A percentile compares a stretch with the other conserved stretches of the same genome.
Conservation (phyloP, 495 filamentous ascomycete genomes). For the Penicillium egyptiacum region DNA sequence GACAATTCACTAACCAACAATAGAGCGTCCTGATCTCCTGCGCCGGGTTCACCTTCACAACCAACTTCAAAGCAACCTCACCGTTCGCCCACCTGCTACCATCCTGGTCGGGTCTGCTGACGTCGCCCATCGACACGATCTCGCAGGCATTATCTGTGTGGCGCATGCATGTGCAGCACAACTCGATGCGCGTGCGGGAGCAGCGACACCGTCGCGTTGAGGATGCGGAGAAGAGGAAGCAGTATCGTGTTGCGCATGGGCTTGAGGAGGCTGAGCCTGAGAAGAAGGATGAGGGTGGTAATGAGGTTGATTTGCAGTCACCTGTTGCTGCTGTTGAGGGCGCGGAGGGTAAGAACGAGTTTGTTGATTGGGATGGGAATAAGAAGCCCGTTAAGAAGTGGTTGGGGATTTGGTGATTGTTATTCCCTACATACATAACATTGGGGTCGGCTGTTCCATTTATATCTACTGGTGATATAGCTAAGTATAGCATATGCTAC, state of each 20-base stretch:
- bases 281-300: constrained; percentile 9
- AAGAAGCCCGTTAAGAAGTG: constrained; percentile 59
- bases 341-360: constrained; percentile 22
- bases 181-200: constrained; percentile 60
- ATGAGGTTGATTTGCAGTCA: constrained; percentile 32
- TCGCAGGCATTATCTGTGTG: constrained; percentile 62
- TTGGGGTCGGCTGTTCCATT: neutral
- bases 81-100: constrained; percentile 74
- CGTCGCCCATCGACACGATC: constrained; percentile 62
- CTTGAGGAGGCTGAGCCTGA: constrained; percentile 52
- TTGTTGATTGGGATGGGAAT: constrained; percentile 47
- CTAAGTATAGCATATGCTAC: neutral
- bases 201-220: constrained; percentile 65
- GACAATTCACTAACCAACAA: constrained; percentile 1
- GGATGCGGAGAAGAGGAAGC: constrained; percentile 74
- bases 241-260: constrained; percentile 82
- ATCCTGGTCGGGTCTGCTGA: constrained; percentile 54
- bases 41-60: constrained; percentile 63
- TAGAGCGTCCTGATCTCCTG: constrained; percentile 68
- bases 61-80: constrained; percentile 68
- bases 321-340: constrained; percentile 32
- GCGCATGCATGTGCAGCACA: constrained; percentile 65
- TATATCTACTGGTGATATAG: neutral
- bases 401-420: constrained; percentile 60
- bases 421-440: neutral